Evolutionary conservation across 306 rosid genomes (phyloP).

Genomic region (Adenanthera pavonina): DNA sequence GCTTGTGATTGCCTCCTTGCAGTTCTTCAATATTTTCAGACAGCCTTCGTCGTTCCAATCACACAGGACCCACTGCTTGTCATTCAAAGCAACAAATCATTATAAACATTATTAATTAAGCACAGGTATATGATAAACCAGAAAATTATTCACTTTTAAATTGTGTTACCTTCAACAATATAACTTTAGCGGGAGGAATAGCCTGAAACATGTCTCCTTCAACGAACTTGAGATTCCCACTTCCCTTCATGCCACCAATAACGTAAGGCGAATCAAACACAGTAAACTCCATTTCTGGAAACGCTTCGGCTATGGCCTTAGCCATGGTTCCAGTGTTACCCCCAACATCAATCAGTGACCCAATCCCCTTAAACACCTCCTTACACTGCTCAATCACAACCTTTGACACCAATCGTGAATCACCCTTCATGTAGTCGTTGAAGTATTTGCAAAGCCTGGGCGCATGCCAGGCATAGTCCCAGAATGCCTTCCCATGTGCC

Average conservation of each 20-base stretch:
- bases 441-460: conserved; percentile 23
- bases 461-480: conserved; percentile 40
- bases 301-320: conserved; percentile 48
- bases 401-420: conserved; percentile 43
- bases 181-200: conserved; percentile 50
- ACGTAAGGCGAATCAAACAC: conserved; percentile 65
- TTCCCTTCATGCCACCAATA: conserved; percentile 46
- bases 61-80: conserved; percentile 48
- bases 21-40: conserved; percentile 44
- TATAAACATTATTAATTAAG: background rate
- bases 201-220: conserved; percentile 60
- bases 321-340: conserved; percentile 61
- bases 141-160: background rate
- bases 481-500: conserved; percentile 44
- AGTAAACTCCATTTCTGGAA: conserved; percentile 49
- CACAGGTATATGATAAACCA: background rate
- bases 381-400: conserved; percentile 46
- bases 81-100: background rate
- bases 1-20: conserved; percentile 48
- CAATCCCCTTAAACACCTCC: conserved; percentile 48
- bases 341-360: conserved; percentile 59
- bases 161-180: conserved; percentile 49
- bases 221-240: conserved; percentile 44
- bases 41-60: conserved; percentile 60
- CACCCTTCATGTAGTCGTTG: conserved; percentile 55